A percentile compares a stretch with the other conserved stretches of the same genome.
Evolutionary conservation across 1,139 yeast genomes (phyloP).

Genomic region (Yamadazyma mexicana): DNA sequence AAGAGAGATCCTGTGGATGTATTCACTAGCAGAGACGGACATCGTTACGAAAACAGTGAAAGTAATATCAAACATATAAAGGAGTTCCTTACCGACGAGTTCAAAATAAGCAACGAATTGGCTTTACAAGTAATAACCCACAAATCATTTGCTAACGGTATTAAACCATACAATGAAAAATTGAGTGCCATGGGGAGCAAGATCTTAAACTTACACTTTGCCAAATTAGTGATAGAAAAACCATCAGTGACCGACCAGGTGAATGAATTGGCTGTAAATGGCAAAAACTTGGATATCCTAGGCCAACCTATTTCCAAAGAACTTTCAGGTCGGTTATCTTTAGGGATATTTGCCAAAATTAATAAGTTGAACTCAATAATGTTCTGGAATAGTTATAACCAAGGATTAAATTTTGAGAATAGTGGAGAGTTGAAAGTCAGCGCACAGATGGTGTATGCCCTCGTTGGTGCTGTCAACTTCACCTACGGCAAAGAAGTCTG

Average conservation of each 20-base stretch:
- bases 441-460: constrained; percentile 70
- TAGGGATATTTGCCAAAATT: constrained; percentile 54
- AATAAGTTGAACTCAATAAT: constrained; percentile 52
- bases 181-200: constrained; percentile 77
- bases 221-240: constrained; percentile 48
- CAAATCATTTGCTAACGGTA: constrained; percentile 91
- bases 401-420: constrained; percentile 49
- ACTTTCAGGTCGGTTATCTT: constrained; percentile 48
- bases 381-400: constrained; percentile 72
- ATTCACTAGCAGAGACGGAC: constrained; percentile 60
- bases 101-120: constrained; percentile 51
- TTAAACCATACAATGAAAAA: constrained; percentile 85
- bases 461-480: constrained; percentile 77
- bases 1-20: constrained; percentile 70
- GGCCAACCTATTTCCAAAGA: constrained; percentile 57
- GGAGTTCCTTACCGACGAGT: constrained; percentile 43
- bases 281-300: constrained; percentile 61
- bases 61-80: constrained; percentile 51
- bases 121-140: constrained; percentile 83
- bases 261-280: constrained; percentile 45
- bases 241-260: constrained; percentile 15
- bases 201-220: constrained; percentile 59
- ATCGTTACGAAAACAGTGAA: constrained; percentile 59
- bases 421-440: constrained; percentile 59
- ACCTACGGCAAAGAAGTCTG: constrained; percentile 65